Evolutionary conservation across 169 alveolate species (phyloP).

Genomic region (Plasmodium gaboni): DNA sequence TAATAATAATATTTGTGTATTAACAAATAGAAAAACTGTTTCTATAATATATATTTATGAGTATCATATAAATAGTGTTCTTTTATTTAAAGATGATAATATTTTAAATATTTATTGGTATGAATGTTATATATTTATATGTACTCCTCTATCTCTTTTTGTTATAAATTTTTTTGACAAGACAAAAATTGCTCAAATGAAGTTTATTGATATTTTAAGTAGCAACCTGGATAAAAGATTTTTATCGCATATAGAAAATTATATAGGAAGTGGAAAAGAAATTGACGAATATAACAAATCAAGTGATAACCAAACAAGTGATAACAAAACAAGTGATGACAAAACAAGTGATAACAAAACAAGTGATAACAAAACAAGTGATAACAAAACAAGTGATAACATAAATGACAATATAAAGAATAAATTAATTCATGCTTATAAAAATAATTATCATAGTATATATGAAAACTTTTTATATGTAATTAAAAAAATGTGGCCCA

Average conservation of each 20-base stretch:
- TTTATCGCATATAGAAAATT: neutral
- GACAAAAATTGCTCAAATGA: constrained; percentile 35
- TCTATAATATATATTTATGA: constrained; percentile 49
- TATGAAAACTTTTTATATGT: neutral
- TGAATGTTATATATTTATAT: constrained; percentile 33
- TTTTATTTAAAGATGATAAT: constrained; percentile 33
- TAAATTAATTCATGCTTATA: neutral
- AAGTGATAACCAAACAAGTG: neutral
- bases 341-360: neutral
- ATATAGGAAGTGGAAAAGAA: neutral
- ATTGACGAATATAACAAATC: neutral
- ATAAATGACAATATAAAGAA: neutral
- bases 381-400: neutral
- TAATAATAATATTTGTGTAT: constrained; percentile 52
- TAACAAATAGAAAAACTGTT: constrained; percentile 29
- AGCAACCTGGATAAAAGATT: too few relatives aligned
- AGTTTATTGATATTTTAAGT: neutral
- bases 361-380: neutral
- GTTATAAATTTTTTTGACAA: constrained; percentile 43
- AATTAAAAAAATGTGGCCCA: neutral
- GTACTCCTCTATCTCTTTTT: constrained; percentile 24
- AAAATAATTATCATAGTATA: too few relatives aligned
- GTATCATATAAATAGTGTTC: constrained; percentile 37
- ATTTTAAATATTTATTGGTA: constrained; percentile 54
- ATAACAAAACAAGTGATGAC: neutral